Evolutionary conservation across 768 basidiomycete genomes (phyloP), one percentile per base, ranked within the genome.

Genomic region (Suillus alpinus): DNA sequence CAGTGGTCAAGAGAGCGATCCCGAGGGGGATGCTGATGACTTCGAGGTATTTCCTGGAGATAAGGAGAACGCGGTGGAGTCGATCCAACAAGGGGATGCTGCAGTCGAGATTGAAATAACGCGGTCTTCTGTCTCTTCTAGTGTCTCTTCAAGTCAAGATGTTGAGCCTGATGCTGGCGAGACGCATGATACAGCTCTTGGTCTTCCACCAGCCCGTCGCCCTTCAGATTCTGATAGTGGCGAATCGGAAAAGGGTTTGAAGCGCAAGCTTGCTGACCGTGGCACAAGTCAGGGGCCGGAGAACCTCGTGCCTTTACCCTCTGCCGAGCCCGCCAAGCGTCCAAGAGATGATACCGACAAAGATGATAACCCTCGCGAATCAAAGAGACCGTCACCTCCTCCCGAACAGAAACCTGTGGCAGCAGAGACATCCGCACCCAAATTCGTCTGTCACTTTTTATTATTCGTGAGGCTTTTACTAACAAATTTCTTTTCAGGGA

Each of bases 231-330:
- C 80, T 44, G 85, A 87, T 44, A 70, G 71, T 58, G 67, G 68
- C 6, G 80, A 80, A 40, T 77, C 71, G 57, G 87, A 88, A 58
- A 89, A 87, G 72, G 83, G 82, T 44, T 71, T 87, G 59, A 91
- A 89, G 72, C 84, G 90, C 64, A 90, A 90, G 67, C 79, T 84
- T 61, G 77, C 80, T 43, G 87, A 91, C 71, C 83, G 88, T 49
- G 87, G 83, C 26, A 80, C 86, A 1, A 90, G 88, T 68, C 78
- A 83, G 62, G 84, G 83, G 37, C 85, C 85, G 0, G 78, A 78
- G 31, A 63, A 49, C 60, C 70, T 59, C 64, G 58, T 59, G 58
- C 60, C 52, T 62, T 52, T 69, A 62, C 56, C 65, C 57, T 51
- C 73, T 29, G 62, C 61, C 6, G 74, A 86, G 58, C 74, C 81